Conservation (phyloP, 176 grass and related monocot genomes). For the Oryza officinalis region DNA sequence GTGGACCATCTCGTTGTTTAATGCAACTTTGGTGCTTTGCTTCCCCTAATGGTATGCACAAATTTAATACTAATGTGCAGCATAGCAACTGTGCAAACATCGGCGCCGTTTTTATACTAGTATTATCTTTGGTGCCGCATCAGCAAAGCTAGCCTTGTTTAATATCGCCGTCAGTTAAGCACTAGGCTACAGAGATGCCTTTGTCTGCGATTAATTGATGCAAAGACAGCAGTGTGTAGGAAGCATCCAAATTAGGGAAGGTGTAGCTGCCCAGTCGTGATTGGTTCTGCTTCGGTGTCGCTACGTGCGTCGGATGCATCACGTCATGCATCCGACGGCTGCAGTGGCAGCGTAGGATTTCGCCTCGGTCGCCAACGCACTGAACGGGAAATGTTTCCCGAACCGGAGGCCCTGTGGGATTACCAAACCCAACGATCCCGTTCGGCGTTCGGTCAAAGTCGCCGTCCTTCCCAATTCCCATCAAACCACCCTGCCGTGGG, state of each 20-base stretch:
- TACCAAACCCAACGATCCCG: not conserved
- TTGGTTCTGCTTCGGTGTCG: not conserved
- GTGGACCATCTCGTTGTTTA: constrained; percentile 6
- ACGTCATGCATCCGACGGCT: not conserved
- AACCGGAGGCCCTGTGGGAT: not conserved
- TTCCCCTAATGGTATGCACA: constrained; percentile 25
- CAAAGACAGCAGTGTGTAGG: not conserved
- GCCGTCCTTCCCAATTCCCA: not conserved
- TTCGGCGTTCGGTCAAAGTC: not conserved
- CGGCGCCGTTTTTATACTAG: not conserved
- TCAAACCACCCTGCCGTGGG: not conserved
- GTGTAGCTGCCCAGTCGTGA: constrained; percentile 2
- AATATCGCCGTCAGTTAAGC: not conserved
- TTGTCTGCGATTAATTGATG: not conserved
- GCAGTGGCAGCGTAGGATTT: not conserved
- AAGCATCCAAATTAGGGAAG: not conserved
- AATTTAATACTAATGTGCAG: not conserved
- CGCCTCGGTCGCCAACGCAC: not conserved
- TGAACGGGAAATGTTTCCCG: not conserved
- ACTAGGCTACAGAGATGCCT: not conserved
- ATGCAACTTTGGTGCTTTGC: not conserved
- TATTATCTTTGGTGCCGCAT: not conserved
- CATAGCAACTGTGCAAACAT: not conserved
- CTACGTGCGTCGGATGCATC: constrained; percentile 13
- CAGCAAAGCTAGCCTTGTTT: not conserved